Conservation (phyloP, 2,329 filamentous ascomycete genomes). For the Talaromyces atroroseus region DNA sequence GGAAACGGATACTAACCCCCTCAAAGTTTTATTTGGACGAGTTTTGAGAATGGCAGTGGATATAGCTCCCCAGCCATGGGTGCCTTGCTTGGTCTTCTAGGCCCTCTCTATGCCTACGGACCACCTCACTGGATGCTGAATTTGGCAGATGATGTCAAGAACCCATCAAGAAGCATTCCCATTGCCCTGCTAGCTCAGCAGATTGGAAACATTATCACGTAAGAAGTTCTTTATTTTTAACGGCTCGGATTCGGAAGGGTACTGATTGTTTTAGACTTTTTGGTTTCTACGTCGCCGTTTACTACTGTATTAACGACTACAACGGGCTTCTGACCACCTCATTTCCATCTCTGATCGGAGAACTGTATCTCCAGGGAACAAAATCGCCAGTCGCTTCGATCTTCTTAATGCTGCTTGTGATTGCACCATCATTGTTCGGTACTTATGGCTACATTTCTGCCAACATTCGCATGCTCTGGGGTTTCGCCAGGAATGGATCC, state of each 20-base stretch:
- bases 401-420: not conserved
- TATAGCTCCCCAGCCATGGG: not conserved
- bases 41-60: not conserved
- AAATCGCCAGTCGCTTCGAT: not conserved
- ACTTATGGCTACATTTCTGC: not conserved
- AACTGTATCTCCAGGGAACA: not conserved
- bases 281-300: not conserved
- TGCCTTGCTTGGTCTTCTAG: not conserved
- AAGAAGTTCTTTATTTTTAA: not conserved
- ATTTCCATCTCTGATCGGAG: not conserved
- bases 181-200: constrained; percentile 1
- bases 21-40: not conserved
- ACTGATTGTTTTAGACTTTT: not conserved
- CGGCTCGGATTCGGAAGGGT: not conserved
- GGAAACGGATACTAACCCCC: not conserved
- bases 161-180: not conserved
- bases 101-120: not conserved
- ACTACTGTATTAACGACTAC: not conserved
- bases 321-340: not conserved
- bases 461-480: not conserved
- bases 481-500: not conserved
- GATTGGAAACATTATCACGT: constrained; percentile 1
- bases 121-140: constrained; percentile 1
- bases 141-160: not conserved
- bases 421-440: not conserved